Evolutionary conservation across 2,329 filamentous ascomycete genomes (phyloP), one percentile per base, ranked within the genome.

Genomic region (Epichloe aotearoae): DNA sequence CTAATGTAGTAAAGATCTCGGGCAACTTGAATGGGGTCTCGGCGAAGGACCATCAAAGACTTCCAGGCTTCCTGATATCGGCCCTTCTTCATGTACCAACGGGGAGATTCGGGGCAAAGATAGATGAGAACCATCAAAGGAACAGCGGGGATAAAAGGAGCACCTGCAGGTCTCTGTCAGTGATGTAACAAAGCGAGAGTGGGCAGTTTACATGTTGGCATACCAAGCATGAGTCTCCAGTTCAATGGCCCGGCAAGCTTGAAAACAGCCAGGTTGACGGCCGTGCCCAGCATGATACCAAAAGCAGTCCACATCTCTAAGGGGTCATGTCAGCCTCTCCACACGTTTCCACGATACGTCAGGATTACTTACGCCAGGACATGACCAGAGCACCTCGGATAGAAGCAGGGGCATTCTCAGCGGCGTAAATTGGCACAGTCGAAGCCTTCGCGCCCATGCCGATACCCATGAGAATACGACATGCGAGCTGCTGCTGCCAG

Each of bases 381-480:
- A 91, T 91, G 54, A 90, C 86, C 3, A 93, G 70, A 15, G 83
- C 85, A 56, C 85, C 84, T 59, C 84, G 76, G 49, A 88, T 82
- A 4, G 72, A 64, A 2, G 84, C 80, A 0, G 85, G 84, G 0
- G 81, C 74, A 47, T 80, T 85, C 62, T 89, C 86, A 1, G 85
- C 85, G 1, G 83, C 82, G 58, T 87, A 90, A 33, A 90, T 80
- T 0, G 86, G 86, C 0, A 84, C 79, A 0, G 74, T 80, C 1
- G 76, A 76, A 5, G 78, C 76, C 60, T 86, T 86, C 14, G 78
- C 73, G 11, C 83, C 83, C 61, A 86, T 84, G 1, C 80, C 83
- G 34, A 88, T 76, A 0, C 85, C 85, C 58, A 88, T 74, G 4
- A 82, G 69, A 50, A 87, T 79, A 49, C 84, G 77, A 45, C 80